A percentile compares a stretch with the other conserved stretches of the same genome.
Conservation (phyloP, 2,329 filamentous ascomycete genomes). For the Penicillium sp. region DNA sequence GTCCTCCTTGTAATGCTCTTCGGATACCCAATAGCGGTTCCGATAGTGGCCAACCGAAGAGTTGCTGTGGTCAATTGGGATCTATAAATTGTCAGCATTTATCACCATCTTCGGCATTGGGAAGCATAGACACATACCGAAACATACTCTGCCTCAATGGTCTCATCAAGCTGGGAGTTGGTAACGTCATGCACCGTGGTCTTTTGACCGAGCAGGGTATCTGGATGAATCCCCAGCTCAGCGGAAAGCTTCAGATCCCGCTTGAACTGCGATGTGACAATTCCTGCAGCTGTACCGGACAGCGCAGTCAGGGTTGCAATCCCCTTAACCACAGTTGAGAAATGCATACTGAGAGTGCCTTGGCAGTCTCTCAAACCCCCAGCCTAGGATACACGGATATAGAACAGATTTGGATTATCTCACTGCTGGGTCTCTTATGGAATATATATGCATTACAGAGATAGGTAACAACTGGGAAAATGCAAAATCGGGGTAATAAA, state of each 20-base stretch:
- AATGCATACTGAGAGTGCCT: constrained; percentile 7
- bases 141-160: constrained; percentile 2
- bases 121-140: constrained; percentile 4
- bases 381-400: not conserved
- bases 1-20: constrained; percentile 49
- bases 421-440: not conserved
- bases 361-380: not conserved
- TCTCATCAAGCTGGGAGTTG: not conserved
- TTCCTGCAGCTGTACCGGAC: constrained; percentile 2
- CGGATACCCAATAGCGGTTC: constrained; percentile 49
- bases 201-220: constrained; percentile 6
- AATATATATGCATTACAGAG: constrained; percentile 8
- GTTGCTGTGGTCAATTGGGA: constrained; percentile 30
- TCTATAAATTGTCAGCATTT: constrained; percentile 11
- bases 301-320: constrained; percentile 6
- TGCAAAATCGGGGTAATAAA: not conserved
- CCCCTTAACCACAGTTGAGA: not conserved
- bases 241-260: constrained; percentile 15
- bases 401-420: not conserved
- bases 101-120: not conserved
- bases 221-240: constrained; percentile 14
- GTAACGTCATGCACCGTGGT: constrained; percentile 6
- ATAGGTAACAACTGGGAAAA: not conserved
- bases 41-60: constrained; percentile 42
- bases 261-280: constrained; percentile 1